Percentiles rank a stretch among this genome's conserved stretches.
phyloP scores from a whole-genome alignment of 2,329 filamentous ascomycete species.

The Rhexocercosporidium sp. region DNA sequence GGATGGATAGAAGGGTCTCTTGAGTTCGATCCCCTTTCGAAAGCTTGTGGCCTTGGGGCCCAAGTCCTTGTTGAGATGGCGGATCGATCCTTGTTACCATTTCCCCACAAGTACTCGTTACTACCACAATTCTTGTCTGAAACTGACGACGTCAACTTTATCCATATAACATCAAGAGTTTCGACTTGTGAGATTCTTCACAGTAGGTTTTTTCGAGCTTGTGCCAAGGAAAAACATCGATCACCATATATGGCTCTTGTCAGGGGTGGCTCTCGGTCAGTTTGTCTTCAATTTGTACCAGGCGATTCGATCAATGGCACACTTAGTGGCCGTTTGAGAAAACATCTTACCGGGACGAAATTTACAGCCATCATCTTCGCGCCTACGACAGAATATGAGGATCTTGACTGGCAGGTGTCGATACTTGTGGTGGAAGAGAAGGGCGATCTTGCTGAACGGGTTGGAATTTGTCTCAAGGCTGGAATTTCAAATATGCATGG shows the following conservation, averaged over 20 bases:
- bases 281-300: background rate
- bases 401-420: constrained; percentile 1
- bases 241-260: background rate
- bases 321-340: background rate
- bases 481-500: background rate
- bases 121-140: background rate
- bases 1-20: background rate
- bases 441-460: background rate
- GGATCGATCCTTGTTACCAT: background rate
- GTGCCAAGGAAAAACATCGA: no score
- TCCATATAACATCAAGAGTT: background rate
- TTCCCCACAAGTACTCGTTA: background rate
- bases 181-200: background rate
- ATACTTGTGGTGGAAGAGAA: background rate
- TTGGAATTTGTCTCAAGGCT: background rate
- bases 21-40: background rate
- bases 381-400: background rate
- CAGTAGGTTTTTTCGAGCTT: no score
- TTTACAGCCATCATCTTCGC: background rate
- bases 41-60: background rate
- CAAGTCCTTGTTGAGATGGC: background rate
- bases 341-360: background rate
- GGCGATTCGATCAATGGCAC: background rate
- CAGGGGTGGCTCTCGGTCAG: background rate
- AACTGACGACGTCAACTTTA: background rate